phyloP scores from a whole-genome alignment of 208 protist species.

The Zelonia costaricensis region DNA sequence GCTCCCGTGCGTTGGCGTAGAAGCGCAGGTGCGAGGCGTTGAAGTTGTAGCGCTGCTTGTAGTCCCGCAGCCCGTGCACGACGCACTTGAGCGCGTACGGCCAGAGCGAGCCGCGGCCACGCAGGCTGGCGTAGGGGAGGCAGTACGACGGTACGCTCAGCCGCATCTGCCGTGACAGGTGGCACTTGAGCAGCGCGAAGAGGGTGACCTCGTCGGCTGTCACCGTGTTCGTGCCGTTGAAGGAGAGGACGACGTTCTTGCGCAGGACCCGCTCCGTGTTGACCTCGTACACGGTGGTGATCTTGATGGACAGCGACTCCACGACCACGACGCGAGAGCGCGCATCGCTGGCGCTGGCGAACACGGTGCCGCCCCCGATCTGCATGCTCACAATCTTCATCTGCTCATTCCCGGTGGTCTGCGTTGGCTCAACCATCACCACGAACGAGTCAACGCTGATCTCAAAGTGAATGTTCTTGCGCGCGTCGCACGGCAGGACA shows the following conservation, averaged over 20 bases:
- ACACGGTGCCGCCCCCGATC: slow-evolving; percentile 24
- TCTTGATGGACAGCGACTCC: slow-evolving; percentile 33
- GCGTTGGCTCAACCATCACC: slow-evolving; percentile 47
- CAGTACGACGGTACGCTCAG: slow-evolving; percentile 56
- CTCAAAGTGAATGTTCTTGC: slow-evolving; percentile 40
- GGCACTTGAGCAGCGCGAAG: slow-evolving; percentile 43
- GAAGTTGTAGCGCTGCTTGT: slow-evolving; percentile 71
- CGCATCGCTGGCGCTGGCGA: slow-evolving; percentile 20
- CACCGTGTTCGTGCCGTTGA: slow-evolving; percentile 36
- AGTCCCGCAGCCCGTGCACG: slow-evolving; percentile 51
- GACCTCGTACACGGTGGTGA: slow-evolving; percentile 54
- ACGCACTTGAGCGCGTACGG: slow-evolving; percentile 53
- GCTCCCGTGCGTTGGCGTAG: slow-evolving; percentile 53
- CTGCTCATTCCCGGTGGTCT: slow-evolving; percentile 35
- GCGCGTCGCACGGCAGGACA: slow-evolving; percentile 44
- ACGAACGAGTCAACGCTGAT: slow-evolving; percentile 37
- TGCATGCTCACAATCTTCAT: slow-evolving; percentile 45
- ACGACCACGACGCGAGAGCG: slow-evolving; percentile 29
- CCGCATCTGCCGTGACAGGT: slow-evolving; percentile 45
- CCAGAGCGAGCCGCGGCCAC: slow-evolving; percentile 51
- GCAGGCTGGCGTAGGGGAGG: slow-evolving; percentile 47
- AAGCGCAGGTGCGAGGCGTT: slow-evolving; percentile 74
- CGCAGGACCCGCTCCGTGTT: slow-evolving; percentile 38
- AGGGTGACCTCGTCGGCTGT: slow-evolving; percentile 51
- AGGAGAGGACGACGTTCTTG: slow-evolving; percentile 48